Evolutionary conservation across 2,329 filamentous ascomycete genomes (phyloP).

Genomic region (Epichloe uncinata): DNA sequence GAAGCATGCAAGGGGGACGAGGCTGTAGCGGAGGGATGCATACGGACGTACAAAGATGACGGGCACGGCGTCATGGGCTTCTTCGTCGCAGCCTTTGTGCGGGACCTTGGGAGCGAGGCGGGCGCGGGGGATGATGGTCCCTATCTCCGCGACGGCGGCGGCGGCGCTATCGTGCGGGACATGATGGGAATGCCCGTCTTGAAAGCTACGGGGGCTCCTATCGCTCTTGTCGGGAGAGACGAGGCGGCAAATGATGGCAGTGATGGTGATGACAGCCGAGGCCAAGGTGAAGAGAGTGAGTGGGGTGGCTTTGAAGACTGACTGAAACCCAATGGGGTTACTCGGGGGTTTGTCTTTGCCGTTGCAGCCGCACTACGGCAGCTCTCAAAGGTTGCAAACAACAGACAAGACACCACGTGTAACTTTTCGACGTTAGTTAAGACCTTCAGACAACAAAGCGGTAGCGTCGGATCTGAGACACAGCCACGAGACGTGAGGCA

Average conservation of each 20-base stretch:
- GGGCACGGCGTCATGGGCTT: slow-evolving; percentile 85
- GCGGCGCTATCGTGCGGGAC: slow-evolving; percentile 35
- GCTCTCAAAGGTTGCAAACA: too few species aligned
- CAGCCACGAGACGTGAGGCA: too few species aligned
- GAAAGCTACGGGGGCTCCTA: slow-evolving; percentile 20
- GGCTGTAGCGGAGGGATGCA: slow-evolving; percentile 56
- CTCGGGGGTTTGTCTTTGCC: too few species aligned
- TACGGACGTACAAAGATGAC: slow-evolving; percentile 70
- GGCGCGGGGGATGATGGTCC: slow-evolving; percentile 27
- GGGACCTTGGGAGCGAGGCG: slow-evolving; percentile 9
- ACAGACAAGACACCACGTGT: too few species aligned
- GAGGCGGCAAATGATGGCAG: slow-evolving; percentile 9
- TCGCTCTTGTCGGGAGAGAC: slow-evolving; percentile 13
- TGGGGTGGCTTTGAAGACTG: slow-evolving; percentile 9
- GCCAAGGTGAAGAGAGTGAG: slow-evolving; percentile 4
- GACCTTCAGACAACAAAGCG: too few species aligned
- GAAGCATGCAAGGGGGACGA: slow-evolving; percentile 36
- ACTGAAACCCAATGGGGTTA: too few species aligned
- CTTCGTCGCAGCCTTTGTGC: slow-evolving; percentile 78
- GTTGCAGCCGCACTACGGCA: too few species aligned
- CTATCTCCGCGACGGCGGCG: slow-evolving; percentile 37
- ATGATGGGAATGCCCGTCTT: slow-evolving; percentile 24
- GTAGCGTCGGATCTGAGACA: too few species aligned
- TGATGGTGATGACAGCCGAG: slow-evolving; percentile 3
- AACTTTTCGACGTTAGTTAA: too few species aligned